phyloP scores from a whole-genome alignment of 768 basidiomycete species.

The Piloderma croceum region DNA sequence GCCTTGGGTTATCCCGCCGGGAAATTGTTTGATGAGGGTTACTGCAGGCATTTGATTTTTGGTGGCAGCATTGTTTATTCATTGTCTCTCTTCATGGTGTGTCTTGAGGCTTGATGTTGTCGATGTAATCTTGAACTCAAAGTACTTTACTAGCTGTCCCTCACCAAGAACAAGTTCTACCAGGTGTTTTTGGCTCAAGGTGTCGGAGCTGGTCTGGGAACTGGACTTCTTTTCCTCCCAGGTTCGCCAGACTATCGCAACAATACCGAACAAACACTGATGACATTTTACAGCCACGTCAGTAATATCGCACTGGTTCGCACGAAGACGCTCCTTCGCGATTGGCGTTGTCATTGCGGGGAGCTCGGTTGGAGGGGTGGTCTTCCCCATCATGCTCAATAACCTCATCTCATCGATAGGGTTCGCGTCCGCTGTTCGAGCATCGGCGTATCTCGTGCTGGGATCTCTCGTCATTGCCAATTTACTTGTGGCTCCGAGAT shows the following conservation, averaged over 20 bases:
- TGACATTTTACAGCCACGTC: conserved; percentile 42
- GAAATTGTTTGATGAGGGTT: conserved; percentile 43
- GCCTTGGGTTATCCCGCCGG: conserved; percentile 40
- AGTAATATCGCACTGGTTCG: conserved; percentile 43
- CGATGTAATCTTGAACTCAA: too few species aligned
- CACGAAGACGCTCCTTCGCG: conserved; percentile 35
- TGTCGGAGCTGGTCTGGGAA: conserved; percentile 50
- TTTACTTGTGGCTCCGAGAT: conserved; percentile 20
- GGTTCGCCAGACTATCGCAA: too few species aligned
- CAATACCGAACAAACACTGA: too few species aligned
- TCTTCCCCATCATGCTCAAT: conserved; percentile 46
- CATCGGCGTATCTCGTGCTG: conserved; percentile 24
- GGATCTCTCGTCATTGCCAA: conserved; percentile 23
- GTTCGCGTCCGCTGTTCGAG: conserved; percentile 25
- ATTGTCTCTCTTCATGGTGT: too few species aligned
- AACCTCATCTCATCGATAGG: conserved; percentile 19
- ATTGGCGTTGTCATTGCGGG: conserved; percentile 46
- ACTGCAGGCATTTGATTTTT: conserved; percentile 39
- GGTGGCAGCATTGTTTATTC: conserved; percentile 36
- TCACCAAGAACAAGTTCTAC: conserved; percentile 43
- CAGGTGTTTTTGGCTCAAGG: conserved; percentile 54
- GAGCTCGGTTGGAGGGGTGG: conserved; percentile 46
- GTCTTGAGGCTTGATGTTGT: too few species aligned
- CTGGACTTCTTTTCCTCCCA: conserved; percentile 52
- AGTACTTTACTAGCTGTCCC: too few species aligned